Conservation (phyloP, 2,329 filamentous ascomycete species). For the Talaromyces sp. region DNA sequence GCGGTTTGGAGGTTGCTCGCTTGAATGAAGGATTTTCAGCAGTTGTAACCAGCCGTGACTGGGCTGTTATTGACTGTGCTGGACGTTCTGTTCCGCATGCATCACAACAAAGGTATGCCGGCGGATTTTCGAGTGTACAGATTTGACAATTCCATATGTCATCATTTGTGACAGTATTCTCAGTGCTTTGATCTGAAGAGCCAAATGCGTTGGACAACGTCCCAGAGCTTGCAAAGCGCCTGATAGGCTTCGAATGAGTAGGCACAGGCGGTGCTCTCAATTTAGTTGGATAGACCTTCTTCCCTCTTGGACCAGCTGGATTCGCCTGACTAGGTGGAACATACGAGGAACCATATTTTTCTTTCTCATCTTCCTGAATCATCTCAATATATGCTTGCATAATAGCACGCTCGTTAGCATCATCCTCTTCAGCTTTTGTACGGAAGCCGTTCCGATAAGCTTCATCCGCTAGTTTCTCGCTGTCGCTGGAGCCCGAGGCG, state of each 20-base stretch:
- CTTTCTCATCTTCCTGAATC: slow-evolving; percentile 71
- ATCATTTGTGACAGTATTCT: slow-evolving; percentile 33
- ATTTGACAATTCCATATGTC: slow-evolving; percentile 56
- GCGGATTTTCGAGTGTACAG: slow-evolving; percentile 61
- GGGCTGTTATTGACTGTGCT: slow-evolving; percentile 33
- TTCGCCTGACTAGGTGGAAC: slow-evolving; percentile 52
- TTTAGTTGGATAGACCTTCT: slow-evolving; percentile 28
- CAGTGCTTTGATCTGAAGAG: background rate
- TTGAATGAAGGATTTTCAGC: background rate
- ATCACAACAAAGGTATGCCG: slow-evolving; percentile 59
- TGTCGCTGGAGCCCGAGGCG: slow-evolving; percentile 66
- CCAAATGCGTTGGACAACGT: background rate
- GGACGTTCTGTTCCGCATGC: slow-evolving; percentile 58
- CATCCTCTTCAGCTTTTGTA: slow-evolving; percentile 81
- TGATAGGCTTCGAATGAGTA: slow-evolving; percentile 21
- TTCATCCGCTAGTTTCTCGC: slow-evolving; percentile 63
- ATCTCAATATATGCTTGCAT: slow-evolving; percentile 81
- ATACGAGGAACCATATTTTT: slow-evolving; percentile 57
- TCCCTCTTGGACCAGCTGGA: slow-evolving; percentile 48
- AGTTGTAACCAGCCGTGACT: slow-evolving; percentile 18
- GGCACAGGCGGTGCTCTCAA: slow-evolving; percentile 32
- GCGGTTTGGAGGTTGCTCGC: slow-evolving; percentile 1
- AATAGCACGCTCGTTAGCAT: slow-evolving; percentile 83
- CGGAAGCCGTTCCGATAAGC: slow-evolving; percentile 71
- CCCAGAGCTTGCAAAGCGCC: slow-evolving; percentile 11